Evolutionary conservation across 768 basidiomycete species (phyloP), one percentile per base, ranked within the genome.

Genomic region (Mycena rebaudengoi): DNA sequence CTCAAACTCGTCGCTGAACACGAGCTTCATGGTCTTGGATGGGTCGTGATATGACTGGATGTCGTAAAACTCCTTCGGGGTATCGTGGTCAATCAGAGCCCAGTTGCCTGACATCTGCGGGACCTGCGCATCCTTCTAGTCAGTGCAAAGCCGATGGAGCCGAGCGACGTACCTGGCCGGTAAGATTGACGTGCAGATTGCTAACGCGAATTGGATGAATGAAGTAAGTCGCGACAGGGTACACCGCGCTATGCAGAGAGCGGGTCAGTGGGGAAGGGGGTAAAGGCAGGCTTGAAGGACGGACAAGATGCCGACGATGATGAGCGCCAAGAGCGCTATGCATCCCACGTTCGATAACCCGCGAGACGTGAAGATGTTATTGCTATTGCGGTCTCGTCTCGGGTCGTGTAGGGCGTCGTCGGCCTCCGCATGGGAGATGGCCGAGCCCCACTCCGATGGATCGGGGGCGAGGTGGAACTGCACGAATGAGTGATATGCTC

Each of bases 1-100:
- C 61, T 94, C 86, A 74, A 95, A 95, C 79, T 95, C 94, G 72
- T 95, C 93, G 1, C 87, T 89, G 75, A 93, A 95, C 18, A 93
- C 87, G 54, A 91, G 79, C 72, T 70, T 73, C 71, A 77, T 81
- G 74, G 16, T 81, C 74, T 33, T 28, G 20, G 69, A 76, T 29
- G 62, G 48, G 30, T 76, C 74, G 10, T 75, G 75, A 69, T 82
- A 87, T 1, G 78, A 74, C 39, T 73, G 65, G 60, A 76, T 80
- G 54, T 71, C 80, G 76, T 82, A 76, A 23, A 74, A 74, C 18
- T 82, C 77, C 63, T 55, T 37, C 18, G 88, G 88, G 0, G 89
- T 88, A 43, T 86, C 81, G 21, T 77, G 49, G 64, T 89, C 88
- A 65, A 90, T 84, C 45, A 89, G 74, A 13, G 78, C 82, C 41